Evolutionary conservation across 1,284 basidiomycete genomes (phyloP), one percentile per base, ranked within the genome.

Genomic region (Neolentinus lepideus): DNA sequence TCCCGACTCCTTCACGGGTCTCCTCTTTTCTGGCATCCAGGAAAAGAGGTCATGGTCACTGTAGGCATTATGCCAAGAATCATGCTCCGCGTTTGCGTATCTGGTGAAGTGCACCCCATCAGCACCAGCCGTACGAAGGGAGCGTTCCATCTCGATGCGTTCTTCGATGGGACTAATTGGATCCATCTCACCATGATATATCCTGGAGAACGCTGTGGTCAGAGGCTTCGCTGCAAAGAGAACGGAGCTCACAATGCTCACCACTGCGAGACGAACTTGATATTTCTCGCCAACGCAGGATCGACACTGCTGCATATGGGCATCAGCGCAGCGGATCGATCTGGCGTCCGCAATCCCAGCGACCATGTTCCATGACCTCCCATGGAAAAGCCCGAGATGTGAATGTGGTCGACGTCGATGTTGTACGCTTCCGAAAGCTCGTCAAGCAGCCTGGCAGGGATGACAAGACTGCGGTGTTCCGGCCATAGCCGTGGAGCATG

Each of bases 341-440:
- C 19, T 19, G 47, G 47, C 14, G 22, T 22, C 19, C 27, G 22
- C 19, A 50, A 22, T 12, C 19, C 47, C 14, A 50, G 21, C 19
- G 22, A 12, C 47, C 47, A 50, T 14, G 47, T 50, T 3, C 47
- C 47, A 21, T 26, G 24, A 6, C 47, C 47, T 12, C 47, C 47
- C 47, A 50, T 50, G 11, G 47, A 50, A 22, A 50, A 50, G 8
- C 47, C 47, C 9, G 47, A 10, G 47, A 50, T 21, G 47, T 50
- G 47, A 25, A 50, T 16, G 22, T 21, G 47, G 11, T 29, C 47
- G 4, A 6, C 19, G 21, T 50, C 47, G 21, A 50, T 21, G 21
- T 14, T 3, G 47, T 50, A 50, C 9, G 47, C 12, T 6, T 16
- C 19, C 6, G 11, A n/a, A 3, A 50, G 6, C 27, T 50, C 47